Conservation (phyloP, 345 rosid genomes). For the Rhodamnia argentea region DNA sequence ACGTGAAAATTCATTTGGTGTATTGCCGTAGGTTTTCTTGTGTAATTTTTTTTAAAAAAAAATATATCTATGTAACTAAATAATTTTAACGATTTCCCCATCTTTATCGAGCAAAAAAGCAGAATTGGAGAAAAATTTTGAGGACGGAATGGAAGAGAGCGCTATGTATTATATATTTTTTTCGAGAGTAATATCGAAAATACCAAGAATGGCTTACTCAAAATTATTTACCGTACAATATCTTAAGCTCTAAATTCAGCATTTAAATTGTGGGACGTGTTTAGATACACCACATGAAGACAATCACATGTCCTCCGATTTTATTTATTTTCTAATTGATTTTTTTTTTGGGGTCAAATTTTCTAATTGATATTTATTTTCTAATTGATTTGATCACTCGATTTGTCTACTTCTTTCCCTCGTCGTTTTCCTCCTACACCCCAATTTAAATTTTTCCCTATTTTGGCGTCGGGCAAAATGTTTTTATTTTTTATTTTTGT, state of each 20-base stretch:
- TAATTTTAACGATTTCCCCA: accelerated
- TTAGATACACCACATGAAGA: not conserved
- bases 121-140: accelerated
- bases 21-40: not conserved
- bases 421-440: not conserved
- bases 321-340: not conserved
- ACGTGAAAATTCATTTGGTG: not conserved
- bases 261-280: not conserved
- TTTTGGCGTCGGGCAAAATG: not conserved
- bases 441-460: not conserved
- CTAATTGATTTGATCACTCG: not conserved
- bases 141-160: accelerated
- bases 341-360: no score
- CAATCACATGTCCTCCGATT: not conserved
- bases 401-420: not conserved
- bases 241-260: not conserved
- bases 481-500: no score
- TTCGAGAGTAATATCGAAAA: not conserved
- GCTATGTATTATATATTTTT: not conserved
- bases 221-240: not conserved
- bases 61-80: not conserved
- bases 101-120: accelerated
- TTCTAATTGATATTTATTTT: no score
- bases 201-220: no score
- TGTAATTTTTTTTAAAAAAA: not conserved